These are phyloP conservation scores for Aspergillus spinulosporus DNA, from an alignment of 2,329 filamentous ascomycete genomes.

Conservation along the genomic window DNA sequence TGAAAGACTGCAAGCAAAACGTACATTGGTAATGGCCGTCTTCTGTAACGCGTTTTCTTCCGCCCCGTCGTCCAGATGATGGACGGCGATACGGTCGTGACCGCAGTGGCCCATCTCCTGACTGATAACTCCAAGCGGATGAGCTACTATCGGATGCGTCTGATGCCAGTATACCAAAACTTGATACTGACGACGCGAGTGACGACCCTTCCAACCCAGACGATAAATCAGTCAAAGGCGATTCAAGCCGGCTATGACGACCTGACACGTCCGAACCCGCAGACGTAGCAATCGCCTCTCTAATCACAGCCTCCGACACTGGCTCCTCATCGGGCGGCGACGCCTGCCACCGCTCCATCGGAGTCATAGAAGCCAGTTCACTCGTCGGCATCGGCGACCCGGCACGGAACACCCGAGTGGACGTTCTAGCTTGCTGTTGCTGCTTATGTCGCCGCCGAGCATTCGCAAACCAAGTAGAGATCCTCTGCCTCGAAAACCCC, in stretches of 20 bases:
- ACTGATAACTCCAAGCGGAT: constrained; percentile 38
- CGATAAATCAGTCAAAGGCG: constrained; percentile 21
- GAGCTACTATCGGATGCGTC: constrained; percentile 35
- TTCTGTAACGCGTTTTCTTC: constrained; percentile 5
- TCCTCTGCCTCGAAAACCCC: constrained; percentile 48
- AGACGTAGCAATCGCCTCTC: constrained; percentile 34
- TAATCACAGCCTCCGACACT: constrained; percentile 42
- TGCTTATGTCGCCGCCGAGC: constrained; percentile 51
- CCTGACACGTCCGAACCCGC: neutral
- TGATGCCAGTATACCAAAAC: constrained; percentile 31
- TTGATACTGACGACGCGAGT: constrained; percentile 33
- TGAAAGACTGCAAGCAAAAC: constrained; percentile 52
- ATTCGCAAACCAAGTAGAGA: constrained; percentile 56
- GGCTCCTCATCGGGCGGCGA: constrained; percentile 52
- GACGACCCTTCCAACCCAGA: constrained; percentile 24
- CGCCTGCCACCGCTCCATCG: constrained; percentile 48
- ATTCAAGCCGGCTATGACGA: constrained; percentile 4
- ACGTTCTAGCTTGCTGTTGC: constrained; percentile 25
- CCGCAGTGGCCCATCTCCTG: constrained; percentile 26
- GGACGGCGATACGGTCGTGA: constrained; percentile 22
- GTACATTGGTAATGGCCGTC: constrained; percentile 46
- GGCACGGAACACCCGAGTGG: constrained; percentile 35
- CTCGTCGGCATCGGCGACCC: constrained; percentile 49
- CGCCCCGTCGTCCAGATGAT: constrained; percentile 13
- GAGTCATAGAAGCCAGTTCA: constrained; percentile 43